phyloP scores from a whole-genome alignment of 768 basidiomycete genomes.

The Pulveroboletus sp. region DNA sequence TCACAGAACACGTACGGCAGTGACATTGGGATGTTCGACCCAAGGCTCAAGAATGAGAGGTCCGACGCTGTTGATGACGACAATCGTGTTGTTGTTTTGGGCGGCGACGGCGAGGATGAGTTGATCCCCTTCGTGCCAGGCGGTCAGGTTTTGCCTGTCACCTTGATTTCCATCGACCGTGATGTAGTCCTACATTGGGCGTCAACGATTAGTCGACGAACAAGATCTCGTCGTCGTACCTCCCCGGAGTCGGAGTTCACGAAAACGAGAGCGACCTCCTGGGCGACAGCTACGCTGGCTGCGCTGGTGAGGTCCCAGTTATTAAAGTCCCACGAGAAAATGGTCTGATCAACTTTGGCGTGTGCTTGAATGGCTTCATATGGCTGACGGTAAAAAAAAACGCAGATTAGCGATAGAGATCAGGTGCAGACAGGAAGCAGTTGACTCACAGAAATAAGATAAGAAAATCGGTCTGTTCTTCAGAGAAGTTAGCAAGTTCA shows the following conservation, averaged over 20 bases:
- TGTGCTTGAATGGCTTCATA: conserved; percentile 75
- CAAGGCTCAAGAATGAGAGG: conserved; percentile 65
- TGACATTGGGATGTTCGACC: conserved; percentile 72
- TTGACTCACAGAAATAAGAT: conserved; percentile 63
- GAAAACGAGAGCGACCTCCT: conserved; percentile 75
- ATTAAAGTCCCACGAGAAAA: conserved; percentile 63
- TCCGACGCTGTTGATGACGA: conserved; percentile 76
- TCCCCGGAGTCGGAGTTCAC: conserved; percentile 84
- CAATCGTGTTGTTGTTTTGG: conserved; percentile 72
- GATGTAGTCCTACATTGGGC: conserved; percentile 39
- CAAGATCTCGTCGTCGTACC: conserved; percentile 22
- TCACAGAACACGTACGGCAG: conserved; percentile 48
- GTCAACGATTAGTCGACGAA: background rate
- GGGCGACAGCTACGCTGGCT: conserved; percentile 42
- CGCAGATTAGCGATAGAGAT: background rate
- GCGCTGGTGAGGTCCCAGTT: conserved; percentile 60
- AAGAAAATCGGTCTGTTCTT: conserved; percentile 70
- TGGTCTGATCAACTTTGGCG: conserved; percentile 63
- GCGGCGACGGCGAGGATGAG: conserved; percentile 57
- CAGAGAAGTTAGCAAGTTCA: background rate
- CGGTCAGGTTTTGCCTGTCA: conserved; percentile 37
- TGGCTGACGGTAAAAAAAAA: conserved; percentile 42
- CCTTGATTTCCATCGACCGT: conserved; percentile 53
- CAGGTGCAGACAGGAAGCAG: background rate
- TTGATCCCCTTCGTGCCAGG: conserved; percentile 35